These are phyloP conservation scores for Aspergillus aculeatus DNA, from an alignment of 2,329 filamentous ascomycete species.

Conservation along the genomic window DNA sequence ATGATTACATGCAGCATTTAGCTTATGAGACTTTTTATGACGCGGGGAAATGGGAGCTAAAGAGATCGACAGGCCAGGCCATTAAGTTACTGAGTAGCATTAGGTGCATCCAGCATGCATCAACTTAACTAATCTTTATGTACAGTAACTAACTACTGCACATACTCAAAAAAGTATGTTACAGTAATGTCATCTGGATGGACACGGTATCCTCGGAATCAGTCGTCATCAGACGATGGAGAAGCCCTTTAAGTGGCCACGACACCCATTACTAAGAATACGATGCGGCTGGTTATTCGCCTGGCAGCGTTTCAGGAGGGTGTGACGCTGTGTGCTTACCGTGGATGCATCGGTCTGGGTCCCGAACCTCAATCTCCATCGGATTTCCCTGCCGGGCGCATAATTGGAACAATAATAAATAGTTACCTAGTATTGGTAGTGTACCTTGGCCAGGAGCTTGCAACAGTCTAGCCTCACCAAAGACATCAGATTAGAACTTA, in stretches of 20 bases:
- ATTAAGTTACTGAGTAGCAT: not conserved
- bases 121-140: too few relatives aligned
- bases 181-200: not conserved
- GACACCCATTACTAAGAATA: not conserved
- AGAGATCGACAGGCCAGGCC: not conserved
- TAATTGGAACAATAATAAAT: not conserved
- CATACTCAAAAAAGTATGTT: too few relatives aligned
- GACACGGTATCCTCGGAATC: not conserved
- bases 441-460: too few relatives aligned
- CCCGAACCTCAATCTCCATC: not conserved
- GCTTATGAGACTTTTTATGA: not conserved
- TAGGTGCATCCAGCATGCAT: not conserved
- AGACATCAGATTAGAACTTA: too few relatives aligned
- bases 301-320: not conserved
- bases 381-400: not conserved
- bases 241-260: not conserved
- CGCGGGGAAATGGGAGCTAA: not conserved
- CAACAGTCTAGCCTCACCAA: too few relatives aligned
- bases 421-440: too few relatives aligned
- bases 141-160: not conserved
- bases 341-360: not conserved
- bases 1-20: not conserved
- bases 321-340: not conserved
- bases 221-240: not conserved
- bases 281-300: not conserved